phyloP scores from a whole-genome alignment of 257 asterid species.

The Scutellaria barbata region DNA sequence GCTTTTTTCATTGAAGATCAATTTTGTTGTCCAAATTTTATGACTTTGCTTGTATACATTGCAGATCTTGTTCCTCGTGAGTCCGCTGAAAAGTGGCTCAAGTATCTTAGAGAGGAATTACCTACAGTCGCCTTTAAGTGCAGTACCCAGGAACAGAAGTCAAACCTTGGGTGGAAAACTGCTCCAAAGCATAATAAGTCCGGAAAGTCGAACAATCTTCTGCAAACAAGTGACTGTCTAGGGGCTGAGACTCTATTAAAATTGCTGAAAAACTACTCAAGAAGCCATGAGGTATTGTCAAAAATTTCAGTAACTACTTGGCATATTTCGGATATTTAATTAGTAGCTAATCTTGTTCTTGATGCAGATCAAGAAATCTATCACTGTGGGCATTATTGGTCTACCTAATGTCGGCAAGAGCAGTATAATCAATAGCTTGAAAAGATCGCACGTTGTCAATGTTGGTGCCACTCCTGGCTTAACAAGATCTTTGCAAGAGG shows the following conservation, averaged over 20 bases:
- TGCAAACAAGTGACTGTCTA: conserved; percentile 92
- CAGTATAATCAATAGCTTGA: conserved; percentile 90
- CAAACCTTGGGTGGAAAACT: conserved; percentile 95
- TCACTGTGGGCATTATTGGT: conserved; percentile 92
- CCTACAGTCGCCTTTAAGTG: conserved; percentile 94
- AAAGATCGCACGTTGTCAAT: conserved; percentile 85
- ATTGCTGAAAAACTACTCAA: conserved; percentile 62
- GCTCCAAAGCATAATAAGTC: conserved; percentile 57
- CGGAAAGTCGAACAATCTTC: conserved; percentile 46
- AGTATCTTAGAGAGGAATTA: conserved; percentile 89
- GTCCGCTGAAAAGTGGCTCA: conserved; percentile 93
- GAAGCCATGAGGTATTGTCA: conserved; percentile 41
- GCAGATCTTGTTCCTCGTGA: conserved; percentile 97
- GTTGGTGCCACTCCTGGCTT: conserved; percentile 97
- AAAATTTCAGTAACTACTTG: neutral
- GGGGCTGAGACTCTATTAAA: conserved; percentile 89
- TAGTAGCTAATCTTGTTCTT: neutral
- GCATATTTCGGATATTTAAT: neutral
- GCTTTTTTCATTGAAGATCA: neutral
- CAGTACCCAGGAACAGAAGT: conserved; percentile 94
- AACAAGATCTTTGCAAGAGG: conserved; percentile 95
- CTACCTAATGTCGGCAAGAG: conserved; percentile 99
- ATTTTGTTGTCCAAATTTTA: neutral
- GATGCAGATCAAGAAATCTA: conserved; percentile 83
- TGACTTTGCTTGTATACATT: conserved; percentile 20